Conservation (phyloP, 441 rosid genomes). For the Adansonia gregorii region DNA sequence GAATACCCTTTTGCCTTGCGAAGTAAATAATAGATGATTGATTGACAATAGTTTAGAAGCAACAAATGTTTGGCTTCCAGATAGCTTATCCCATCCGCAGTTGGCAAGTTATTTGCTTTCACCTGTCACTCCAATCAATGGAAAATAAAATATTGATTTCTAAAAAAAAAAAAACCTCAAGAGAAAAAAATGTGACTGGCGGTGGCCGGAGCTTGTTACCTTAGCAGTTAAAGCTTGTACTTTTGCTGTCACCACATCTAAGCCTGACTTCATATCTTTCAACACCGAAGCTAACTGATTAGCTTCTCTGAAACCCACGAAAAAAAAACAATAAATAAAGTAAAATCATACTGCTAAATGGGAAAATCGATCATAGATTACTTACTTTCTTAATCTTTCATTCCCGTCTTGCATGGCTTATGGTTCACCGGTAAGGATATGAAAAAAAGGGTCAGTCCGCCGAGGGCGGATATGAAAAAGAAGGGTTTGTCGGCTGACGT, state of each 20-base stretch:
- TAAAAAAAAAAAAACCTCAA: neutral
- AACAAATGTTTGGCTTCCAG: constrained; percentile 83
- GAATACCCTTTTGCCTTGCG: constrained; percentile 82
- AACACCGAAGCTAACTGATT: constrained; percentile 60
- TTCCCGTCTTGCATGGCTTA: constrained; percentile 30
- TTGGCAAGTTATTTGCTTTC: constrained; percentile 59
- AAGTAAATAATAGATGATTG: constrained; percentile 73
- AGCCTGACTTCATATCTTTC: constrained; percentile 78
- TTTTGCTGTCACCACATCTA: constrained; percentile 69
- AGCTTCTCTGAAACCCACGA: constrained; percentile 54
- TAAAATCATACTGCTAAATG: neutral
- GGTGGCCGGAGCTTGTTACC: constrained; percentile 39
- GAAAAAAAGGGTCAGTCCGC: neutral
- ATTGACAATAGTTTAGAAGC: constrained; percentile 82
- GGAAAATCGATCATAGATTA: neutral
- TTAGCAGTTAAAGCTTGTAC: constrained; percentile 74
- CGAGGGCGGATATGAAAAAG: too few relatives aligned
- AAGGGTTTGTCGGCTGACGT: too few relatives aligned
- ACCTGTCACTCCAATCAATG: constrained; percentile 47
- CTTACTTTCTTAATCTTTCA: constrained; percentile 39
- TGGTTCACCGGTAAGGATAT: neutral
- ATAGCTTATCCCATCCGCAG: constrained; percentile 77
- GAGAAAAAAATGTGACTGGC: neutral
- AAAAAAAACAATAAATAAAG: neutral
- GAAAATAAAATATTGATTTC: constrained; percentile 1